Evolutionary conservation across 1,139 yeast species (phyloP).

Genomic region (Yamadazyma sp.): DNA sequence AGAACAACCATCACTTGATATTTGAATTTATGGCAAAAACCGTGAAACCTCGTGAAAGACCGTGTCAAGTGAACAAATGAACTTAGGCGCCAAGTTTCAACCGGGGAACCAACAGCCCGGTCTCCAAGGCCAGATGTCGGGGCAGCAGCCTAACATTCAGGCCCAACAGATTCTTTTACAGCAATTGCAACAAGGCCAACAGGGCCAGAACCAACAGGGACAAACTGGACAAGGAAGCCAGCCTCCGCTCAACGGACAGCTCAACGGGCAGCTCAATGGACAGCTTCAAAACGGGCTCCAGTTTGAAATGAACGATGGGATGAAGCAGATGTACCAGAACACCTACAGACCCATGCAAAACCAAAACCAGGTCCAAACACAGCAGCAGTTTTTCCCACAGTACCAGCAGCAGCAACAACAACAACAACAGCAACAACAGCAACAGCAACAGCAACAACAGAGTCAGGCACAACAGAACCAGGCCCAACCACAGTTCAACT

Average conservation of each 20-base stretch:
- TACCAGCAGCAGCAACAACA: slow-evolving; percentile 18
- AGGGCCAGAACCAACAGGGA: slow-evolving; percentile 18
- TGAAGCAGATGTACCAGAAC: slow-evolving; percentile 35
- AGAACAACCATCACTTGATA: not conserved
- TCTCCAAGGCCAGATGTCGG: slow-evolving; percentile 20
- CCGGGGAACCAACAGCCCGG: slow-evolving; percentile 14
- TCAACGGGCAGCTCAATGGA: no score
- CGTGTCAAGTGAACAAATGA: slow-evolving; percentile 16
- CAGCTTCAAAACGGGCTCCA: slow-evolving; percentile 13
- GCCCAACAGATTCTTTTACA: slow-evolving; percentile 48
- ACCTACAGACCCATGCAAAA: slow-evolving; percentile 21
- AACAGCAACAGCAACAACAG: slow-evolving; percentile 17
- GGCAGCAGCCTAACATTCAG: slow-evolving; percentile 33
- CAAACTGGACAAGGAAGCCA: not conserved
- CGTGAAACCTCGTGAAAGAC: not conserved
- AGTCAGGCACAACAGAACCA: slow-evolving; percentile 19
- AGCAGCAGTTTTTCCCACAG: slow-evolving; percentile 18
- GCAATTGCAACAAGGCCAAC: slow-evolving; percentile 44
- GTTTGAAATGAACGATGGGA: slow-evolving; percentile 20
- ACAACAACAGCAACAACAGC: slow-evolving; percentile 18
- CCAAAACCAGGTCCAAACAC: slow-evolving; percentile 18
- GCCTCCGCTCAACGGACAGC: not conserved
- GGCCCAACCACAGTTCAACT: slow-evolving; percentile 21
- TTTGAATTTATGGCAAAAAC: no score
- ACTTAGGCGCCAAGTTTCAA: slow-evolving; percentile 33